Evolutionary conservation across 2,329 filamentous ascomycete genomes (phyloP), one percentile per base, ranked within the genome.

Genomic region (Colletotrichum karsti): DNA sequence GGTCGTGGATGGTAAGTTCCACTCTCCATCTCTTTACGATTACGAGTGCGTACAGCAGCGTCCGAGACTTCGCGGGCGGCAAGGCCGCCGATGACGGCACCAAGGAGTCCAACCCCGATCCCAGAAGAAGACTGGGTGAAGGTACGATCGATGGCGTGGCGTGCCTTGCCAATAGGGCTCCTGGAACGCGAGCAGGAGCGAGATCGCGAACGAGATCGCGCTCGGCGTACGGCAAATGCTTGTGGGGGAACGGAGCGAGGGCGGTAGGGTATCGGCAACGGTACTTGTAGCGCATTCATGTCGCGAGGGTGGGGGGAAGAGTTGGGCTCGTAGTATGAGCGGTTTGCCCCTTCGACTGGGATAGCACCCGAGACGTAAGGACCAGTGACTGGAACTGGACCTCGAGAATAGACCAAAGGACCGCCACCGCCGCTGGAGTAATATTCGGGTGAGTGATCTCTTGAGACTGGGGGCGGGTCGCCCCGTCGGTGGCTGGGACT

Each of bases 11-110:
- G 50, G 15, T 57, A 64, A 12, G 64, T 67, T 44, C 64, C 64
- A n/a, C 64, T 51, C 28, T 56, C 51, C 20, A 57, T 56, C 37
- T 64, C 35, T 30, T 72, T 72, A 7, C 65, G 56, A 41, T 69
- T 69, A 15, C 71, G 70, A 26, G 77, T 74, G 24, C 75, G 74
- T 56, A 73, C 75, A n/a, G 79, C 78, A 7, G 80, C 81, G 33
- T 84, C 83, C 48, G 79, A 80, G 2, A 81, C 84, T 72, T 86
- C 83, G 28, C 83, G 79, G 15, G 83, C 86, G n/a, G 85, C 85
- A 9, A 87, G 75, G 3, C 86, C 87, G 37, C 87, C 87, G 1
- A 88, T 82, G 1, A 88, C 79, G 22, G 87, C 86, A 15, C 87
- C 87, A 3, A 88, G 74, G 8, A 88, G 79, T 24, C 85, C 83